Percentiles rank a stretch among this genome's conserved stretches.
Conservation (phyloP, 2,329 filamentous ascomycete species). For the Colletotrichum salicis region DNA sequence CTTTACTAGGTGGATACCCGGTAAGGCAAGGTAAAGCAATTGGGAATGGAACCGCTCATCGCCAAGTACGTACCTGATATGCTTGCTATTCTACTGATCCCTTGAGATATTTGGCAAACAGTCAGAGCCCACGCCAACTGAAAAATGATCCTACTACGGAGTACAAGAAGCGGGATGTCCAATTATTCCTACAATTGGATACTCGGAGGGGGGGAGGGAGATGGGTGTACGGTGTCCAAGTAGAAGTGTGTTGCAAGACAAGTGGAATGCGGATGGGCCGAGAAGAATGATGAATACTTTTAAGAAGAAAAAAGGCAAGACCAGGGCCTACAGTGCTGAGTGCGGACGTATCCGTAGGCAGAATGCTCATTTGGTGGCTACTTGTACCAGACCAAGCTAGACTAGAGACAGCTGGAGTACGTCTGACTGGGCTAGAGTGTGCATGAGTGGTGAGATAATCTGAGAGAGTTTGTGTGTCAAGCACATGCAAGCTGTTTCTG, state of each 20-base stretch:
- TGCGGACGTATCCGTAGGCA: background rate
- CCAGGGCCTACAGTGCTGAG: background rate
- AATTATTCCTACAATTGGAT: background rate
- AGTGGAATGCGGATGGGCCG: background rate
- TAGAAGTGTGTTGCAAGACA: background rate
- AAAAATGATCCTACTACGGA: background rate
- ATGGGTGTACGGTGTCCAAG: background rate
- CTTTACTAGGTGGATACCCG: background rate
- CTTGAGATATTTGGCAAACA: background rate
- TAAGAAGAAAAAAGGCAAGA: background rate
- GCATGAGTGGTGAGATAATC: background rate
- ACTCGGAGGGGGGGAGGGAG: background rate
- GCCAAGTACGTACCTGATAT: constrained; percentile 1
- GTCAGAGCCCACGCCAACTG: background rate
- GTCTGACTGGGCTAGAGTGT: background rate
- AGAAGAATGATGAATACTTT: background rate
- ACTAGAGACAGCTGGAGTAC: background rate
- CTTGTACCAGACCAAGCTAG: background rate
- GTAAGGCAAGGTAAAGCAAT: too few relatives aligned
- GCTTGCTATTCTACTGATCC: background rate
- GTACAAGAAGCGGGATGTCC: background rate
- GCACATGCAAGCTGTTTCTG: background rate
- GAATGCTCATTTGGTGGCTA: constrained; percentile 32
- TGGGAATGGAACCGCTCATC: background rate
- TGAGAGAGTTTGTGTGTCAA: background rate